These are phyloP conservation scores for Pseudomassariella vexata DNA, from an alignment of 2,329 filamentous ascomycete genomes.

Conservation along the genomic window DNA sequence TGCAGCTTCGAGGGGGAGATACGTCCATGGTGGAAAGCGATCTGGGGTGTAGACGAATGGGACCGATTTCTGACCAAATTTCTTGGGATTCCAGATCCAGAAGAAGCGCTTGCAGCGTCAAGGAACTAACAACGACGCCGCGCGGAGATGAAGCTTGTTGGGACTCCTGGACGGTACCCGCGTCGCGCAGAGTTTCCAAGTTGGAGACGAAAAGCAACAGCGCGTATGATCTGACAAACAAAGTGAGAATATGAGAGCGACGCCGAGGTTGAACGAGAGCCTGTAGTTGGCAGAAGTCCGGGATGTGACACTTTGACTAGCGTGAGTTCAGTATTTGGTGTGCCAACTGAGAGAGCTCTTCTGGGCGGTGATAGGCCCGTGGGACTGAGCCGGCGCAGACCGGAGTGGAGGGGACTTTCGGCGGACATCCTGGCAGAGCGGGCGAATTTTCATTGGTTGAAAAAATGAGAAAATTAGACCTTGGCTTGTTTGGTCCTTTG, in stretches of 20 bases:
- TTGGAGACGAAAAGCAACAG: constrained; percentile 1
- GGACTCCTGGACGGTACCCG: background rate
- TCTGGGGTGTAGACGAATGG: constrained; percentile 8
- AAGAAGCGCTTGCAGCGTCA: constrained; percentile 9
- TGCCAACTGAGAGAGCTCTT: too few species aligned
- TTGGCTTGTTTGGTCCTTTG: too few species aligned
- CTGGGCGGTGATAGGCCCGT: too few species aligned
- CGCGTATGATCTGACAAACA: constrained; percentile 5
- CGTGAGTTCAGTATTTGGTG: too few species aligned
- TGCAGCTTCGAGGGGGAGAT: constrained; percentile 4
- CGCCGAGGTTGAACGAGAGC: constrained; percentile 6
- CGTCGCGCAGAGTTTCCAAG: background rate
- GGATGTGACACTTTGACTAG: constrained; percentile 3
- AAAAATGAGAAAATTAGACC: too few species aligned
- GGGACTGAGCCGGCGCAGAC: too few species aligned
- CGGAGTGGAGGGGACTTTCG: too few species aligned
- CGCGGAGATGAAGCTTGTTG: constrained; percentile 8
- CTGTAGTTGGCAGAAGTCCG: constrained; percentile 8
- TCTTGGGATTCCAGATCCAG: constrained; percentile 1
- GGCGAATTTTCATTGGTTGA: too few species aligned
- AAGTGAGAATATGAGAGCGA: constrained; percentile 1
- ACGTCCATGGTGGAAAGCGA: constrained; percentile 1
- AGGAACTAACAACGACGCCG: constrained; percentile 3
- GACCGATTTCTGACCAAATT: constrained; percentile 4
- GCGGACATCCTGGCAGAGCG: too few species aligned